A percentile compares a stretch with the other conserved stretches of the same genome.
These are phyloP conservation scores for Calonectria ilicicola DNA, from an alignment of 2,329 filamentous ascomycete genomes.

Conservation along the genomic window DNA sequence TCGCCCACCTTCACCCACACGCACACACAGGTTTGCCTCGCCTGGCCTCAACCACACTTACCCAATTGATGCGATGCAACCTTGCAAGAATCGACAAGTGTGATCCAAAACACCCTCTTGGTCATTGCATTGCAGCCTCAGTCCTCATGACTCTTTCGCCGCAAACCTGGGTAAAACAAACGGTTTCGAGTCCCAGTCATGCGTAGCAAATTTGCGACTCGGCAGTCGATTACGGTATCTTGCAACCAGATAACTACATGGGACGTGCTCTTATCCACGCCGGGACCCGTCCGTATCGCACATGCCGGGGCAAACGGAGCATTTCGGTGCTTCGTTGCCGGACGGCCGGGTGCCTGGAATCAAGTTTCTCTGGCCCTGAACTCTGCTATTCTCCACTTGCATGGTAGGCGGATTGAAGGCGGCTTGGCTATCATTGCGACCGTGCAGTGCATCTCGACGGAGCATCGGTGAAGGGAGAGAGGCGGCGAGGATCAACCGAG, in stretches of 20 bases:
- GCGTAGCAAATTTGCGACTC: conserved; percentile 2
- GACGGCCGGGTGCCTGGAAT: conserved; percentile 10
- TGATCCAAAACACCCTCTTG: conserved; percentile 5
- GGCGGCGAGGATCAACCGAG: conserved; percentile 3
- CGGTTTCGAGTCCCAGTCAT: conserved; percentile 9
- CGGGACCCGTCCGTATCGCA: conserved; percentile 32
- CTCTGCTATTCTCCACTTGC: conserved; percentile 7
- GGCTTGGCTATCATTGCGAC: background rate
- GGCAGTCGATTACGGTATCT: conserved; percentile 15
- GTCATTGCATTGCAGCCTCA: background rate
- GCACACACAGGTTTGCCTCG: conserved; percentile 6
- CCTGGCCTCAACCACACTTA: background rate
- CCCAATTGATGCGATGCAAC: conserved; percentile 13
- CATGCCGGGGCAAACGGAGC: conserved; percentile 29
- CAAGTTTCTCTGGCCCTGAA: background rate
- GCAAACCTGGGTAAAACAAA: conserved; percentile 7
- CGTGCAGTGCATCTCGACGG: background rate
- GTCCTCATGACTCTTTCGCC: conserved; percentile 14
- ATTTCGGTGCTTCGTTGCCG: conserved; percentile 9
- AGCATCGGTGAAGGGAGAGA: background rate
- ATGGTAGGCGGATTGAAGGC: background rate
- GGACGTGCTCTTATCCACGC: conserved; percentile 15
- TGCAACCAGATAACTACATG: background rate
- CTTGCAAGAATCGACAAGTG: background rate
- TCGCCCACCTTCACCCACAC: background rate